Conservation (phyloP, 345 rosid genomes). For the Orychophragmus violaceus region DNA sequence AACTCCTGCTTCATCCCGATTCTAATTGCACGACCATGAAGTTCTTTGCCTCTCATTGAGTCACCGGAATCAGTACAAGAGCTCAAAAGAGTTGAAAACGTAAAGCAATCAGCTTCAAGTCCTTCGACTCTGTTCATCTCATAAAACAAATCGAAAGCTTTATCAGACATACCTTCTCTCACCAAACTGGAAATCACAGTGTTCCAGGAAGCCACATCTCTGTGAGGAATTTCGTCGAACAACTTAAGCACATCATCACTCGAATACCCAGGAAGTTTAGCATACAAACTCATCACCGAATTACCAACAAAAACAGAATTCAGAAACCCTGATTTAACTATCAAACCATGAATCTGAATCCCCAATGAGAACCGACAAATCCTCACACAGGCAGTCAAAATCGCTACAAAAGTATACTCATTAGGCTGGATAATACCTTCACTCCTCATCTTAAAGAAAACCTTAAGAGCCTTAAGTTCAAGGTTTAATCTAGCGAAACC, state of each 20-base stretch:
- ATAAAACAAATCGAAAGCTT: conserved; percentile 45
- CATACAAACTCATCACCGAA: conserved; percentile 62
- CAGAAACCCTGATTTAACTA: conserved; percentile 27
- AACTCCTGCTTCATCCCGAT: conserved; percentile 44
- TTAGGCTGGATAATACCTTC: conserved; percentile 22
- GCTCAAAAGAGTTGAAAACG: conserved; percentile 54
- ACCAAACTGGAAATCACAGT: conserved; percentile 61
- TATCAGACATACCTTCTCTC: conserved; percentile 32
- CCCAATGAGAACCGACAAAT: conserved; percentile 21
- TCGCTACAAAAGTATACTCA: conserved; percentile 31
- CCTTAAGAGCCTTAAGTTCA: conserved; percentile 43
- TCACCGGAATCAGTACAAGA: conserved; percentile 46
- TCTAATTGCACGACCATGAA: conserved; percentile 63
- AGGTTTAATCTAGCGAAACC: conserved; percentile 49
- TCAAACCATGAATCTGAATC: conserved; percentile 31
- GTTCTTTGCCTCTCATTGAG: conserved; percentile 45
- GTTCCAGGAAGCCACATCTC: conserved; percentile 70
- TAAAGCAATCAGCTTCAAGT: conserved; percentile 46
- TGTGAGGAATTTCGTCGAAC: conserved; percentile 63
- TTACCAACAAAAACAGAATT: conserved; percentile 48
- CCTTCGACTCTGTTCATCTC: conserved; percentile 34
- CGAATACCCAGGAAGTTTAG: conserved; percentile 30
- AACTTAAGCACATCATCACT: conserved; percentile 35
- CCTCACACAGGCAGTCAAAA: conserved; percentile 30
- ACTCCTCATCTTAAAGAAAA: conserved; percentile 56